Conservation (phyloP, 768 basidiomycete genomes). For the Lactifluus subvellereus region DNA sequence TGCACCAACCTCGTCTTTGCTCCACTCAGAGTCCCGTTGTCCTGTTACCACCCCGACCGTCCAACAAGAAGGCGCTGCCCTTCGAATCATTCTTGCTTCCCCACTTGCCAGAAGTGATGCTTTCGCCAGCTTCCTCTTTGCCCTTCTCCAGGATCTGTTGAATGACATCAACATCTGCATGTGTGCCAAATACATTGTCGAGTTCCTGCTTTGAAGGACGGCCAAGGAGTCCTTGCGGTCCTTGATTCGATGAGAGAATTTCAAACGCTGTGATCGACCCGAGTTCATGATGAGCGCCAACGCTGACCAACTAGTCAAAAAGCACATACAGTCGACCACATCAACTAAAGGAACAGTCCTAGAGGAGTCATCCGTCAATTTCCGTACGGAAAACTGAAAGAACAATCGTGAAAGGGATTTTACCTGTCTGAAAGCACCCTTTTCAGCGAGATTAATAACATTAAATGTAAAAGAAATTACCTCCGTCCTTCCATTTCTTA, state of each 20-base stretch:
- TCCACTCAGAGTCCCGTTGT: conserved; percentile 20
- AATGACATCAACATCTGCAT: conserved; percentile 61
- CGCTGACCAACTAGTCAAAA: neutral
- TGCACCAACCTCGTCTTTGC: neutral
- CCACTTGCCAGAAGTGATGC: conserved; percentile 31
- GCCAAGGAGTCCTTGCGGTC: conserved; percentile 69
- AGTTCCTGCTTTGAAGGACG: conserved; percentile 80
- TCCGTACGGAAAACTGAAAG: conserved; percentile 35
- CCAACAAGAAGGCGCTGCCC: conserved; percentile 17
- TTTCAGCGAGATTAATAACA: conserved; percentile 23
- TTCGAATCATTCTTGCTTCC: conserved; percentile 26
- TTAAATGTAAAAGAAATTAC: conserved; percentile 38
- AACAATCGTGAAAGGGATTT: conserved; percentile 47
- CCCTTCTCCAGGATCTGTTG: conserved; percentile 58
- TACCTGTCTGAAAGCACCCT: conserved; percentile 54
- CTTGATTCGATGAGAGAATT: conserved; percentile 66
- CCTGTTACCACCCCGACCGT: conserved; percentile 15
- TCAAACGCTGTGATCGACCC: conserved; percentile 49
- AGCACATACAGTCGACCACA: conserved; percentile 71
- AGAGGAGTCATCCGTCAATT: neutral
- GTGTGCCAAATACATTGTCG: conserved; percentile 61
- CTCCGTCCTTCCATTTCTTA: conserved; percentile 76
- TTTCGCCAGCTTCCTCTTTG: conserved; percentile 48
- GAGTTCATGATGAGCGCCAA: neutral
- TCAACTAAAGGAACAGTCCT: conserved; percentile 67